Base-by-base conservation (phyloP, 1,284 basidiomycete species). In the Irpex rosettiformis region DNA sequence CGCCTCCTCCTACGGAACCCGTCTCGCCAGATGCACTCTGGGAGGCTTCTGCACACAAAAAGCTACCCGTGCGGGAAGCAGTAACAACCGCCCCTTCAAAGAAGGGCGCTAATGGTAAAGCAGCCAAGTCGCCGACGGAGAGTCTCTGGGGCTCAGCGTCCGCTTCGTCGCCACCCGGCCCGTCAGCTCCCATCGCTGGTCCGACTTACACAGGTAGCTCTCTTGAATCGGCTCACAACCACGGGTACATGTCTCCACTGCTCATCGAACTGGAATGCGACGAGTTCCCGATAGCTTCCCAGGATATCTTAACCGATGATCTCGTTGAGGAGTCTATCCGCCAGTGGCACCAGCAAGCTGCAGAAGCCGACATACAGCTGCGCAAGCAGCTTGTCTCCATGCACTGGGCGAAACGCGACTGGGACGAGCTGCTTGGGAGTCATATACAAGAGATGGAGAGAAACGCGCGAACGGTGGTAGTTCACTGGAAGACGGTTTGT, bases 311-410 rank as follows among this genome's bases (percentile, higher is more conserved):
- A 1, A 52, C 62, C 10, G 52, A 61, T 24, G 33, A 58, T 7
- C 29, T 37, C 13, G 52, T 58, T 18, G 62, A 59, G 29, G 52
- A 37, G 24, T 51, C 62, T 16, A 67, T 69, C 47, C 59, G 58
- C 25, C 53, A 64, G 51, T 69, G 67, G 59, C 66, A 69, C 52
- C 4, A 33, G 28, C 57, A 61, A 52, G 67, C 64, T 3, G 65
- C 64, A 1, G 65, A 66, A 10, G 63, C 60, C 4, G 68, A 69
- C 27, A 65, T 65, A 11, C 63, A 61, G 53, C 62, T 69, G 16
- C 59, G 65, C n/a, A 56, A 62, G 4, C 55, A 60, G 33, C 53
- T 66, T 43, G 54, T 67, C n/a, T 58, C 53, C 4, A 59, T 61
- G n/a, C 58, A 62, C 42, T 55, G 61, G 47, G 58, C 65, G 54